Evolutionary conservation across 768 basidiomycete genomes (phyloP), one percentile per base, ranked within the genome.

Genomic region (Rhizopogon vesiculosus): DNA sequence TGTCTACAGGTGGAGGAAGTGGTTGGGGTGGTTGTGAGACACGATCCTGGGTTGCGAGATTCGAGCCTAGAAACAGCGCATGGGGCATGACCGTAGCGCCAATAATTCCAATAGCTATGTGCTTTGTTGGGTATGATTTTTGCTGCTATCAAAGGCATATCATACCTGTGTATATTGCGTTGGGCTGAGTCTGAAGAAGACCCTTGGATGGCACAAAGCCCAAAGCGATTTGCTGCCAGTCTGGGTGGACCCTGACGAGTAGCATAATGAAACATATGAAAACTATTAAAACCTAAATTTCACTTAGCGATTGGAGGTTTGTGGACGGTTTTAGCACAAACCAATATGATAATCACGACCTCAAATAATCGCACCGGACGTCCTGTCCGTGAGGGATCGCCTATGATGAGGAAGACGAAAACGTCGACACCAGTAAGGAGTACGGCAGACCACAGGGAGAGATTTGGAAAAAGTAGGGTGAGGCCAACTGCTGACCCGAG

Each of bases 31-130:
- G 16, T 3, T 64, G 54, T 6, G 64, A 66, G 2, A 80, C 63
- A 5, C 82, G 66, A 50, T 81, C 77, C 53, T 80, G 76, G 1
- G 78, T 77, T 5, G 82, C 73, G 40, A 82, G 70, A 22, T 68
- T 71, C 0, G 78, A 78, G 1, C 83, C 83, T 31, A 84, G 72
- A 68, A 81, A 81, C 19, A 85, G 69, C 5, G 76, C 78, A 62
- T 83, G 83, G 1, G 83, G 82, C 81, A 83, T 83, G 63, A 82
- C 78, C 1, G 81, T 84, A 5, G 81, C 82, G 59, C 76, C 73
- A 29, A 75, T 54, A 54, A 78, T 78, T 42, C 74, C 73, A 53
- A 73, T 68, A 6, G 72, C 69, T 71, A 33, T 16, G 18, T 18
- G n/a, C 31, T 31, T 10, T n/a, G 69, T 74, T 19, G 68, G 18